phyloP scores from a whole-genome alignment of 768 basidiomycete genomes.

The Amanita molliuscula region DNA sequence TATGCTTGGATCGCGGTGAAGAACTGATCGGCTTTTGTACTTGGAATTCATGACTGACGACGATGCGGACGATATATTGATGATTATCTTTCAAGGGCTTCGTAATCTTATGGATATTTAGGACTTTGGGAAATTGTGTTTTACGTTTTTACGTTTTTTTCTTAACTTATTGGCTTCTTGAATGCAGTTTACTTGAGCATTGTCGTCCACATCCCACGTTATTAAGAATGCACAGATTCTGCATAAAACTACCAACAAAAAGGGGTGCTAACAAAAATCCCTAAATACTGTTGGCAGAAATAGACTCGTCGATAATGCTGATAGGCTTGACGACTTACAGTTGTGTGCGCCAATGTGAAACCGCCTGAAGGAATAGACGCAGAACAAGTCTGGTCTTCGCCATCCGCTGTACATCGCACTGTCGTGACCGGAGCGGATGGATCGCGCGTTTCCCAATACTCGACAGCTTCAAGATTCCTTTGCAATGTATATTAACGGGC shows the following conservation, averaged over 20 bases:
- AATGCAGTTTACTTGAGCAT: no score
- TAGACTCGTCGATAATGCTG: not conserved
- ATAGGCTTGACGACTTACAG: conserved; percentile 18
- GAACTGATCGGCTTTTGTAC: no score
- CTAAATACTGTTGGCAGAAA: conserved; percentile 23
- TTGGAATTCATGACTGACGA: no score
- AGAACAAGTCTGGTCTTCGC: conserved; percentile 41
- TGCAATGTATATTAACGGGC: no score
- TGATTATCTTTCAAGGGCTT: no score
- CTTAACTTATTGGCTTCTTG: no score
- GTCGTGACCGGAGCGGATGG: conserved; percentile 32
- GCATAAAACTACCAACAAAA: conserved; percentile 19
- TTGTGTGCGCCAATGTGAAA: conserved; percentile 35
- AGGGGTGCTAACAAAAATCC: conserved; percentile 25
- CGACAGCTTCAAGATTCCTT: conserved; percentile 23
- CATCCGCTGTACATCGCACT: conserved; percentile 29
- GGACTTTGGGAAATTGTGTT: no score
- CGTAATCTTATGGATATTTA: no score
- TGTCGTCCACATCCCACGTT: not conserved
- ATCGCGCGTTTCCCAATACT: conserved; percentile 38
- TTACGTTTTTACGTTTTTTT: no score
- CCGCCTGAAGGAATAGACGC: conserved; percentile 35
- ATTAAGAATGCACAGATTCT: not conserved
- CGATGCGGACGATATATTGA: no score
- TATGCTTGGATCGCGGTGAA: not conserved